Percentiles rank a stretch among this genome's conserved stretches.
These are phyloP conservation scores for Calonectria crousiana DNA, from an alignment of 2,329 filamentous ascomycete genomes.

Conservation along the genomic window DNA sequence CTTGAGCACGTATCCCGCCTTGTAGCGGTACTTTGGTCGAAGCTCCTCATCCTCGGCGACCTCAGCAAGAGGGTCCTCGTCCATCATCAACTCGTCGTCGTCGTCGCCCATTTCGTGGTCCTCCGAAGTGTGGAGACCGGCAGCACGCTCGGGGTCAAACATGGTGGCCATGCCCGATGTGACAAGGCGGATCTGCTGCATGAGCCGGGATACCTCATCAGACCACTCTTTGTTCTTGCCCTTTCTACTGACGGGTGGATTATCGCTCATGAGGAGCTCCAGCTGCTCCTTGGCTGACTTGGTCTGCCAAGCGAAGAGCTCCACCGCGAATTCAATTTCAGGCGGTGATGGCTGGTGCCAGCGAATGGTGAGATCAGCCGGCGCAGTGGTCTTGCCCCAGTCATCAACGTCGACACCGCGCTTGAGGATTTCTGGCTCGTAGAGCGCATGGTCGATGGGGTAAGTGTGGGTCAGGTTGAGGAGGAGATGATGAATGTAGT, in stretches of 20 bases:
- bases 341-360: constrained; percentile 89
- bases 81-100: constrained; percentile 59
- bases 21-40: constrained; percentile 88
- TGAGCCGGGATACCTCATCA: constrained; percentile 91
- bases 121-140: constrained; percentile 61
- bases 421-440: constrained; percentile 80
- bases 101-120: constrained; percentile 68
- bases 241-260: constrained; percentile 86
- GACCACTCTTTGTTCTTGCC: constrained; percentile 99
- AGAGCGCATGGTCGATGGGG: constrained; percentile 88
- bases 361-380: constrained; percentile 82
- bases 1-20: constrained; percentile 85
- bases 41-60: constrained; percentile 84
- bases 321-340: constrained; percentile 90
- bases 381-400: constrained; percentile 85
- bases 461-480: constrained; percentile 96
- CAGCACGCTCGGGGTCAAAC: constrained; percentile 83
- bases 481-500: constrained; percentile 95
- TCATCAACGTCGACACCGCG: constrained; percentile 80
- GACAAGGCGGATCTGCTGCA: constrained; percentile 89
- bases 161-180: constrained; percentile 90
- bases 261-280: constrained; percentile 82
- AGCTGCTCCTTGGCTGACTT: constrained; percentile 81
- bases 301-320: constrained; percentile 88
- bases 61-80: constrained; percentile 69